Percentiles rank a stretch among this genome's conserved stretches.
These are phyloP conservation scores for Delphinella strobiligena DNA, from an alignment of 2,329 filamentous ascomycete genomes.

Conservation along the genomic window DNA sequence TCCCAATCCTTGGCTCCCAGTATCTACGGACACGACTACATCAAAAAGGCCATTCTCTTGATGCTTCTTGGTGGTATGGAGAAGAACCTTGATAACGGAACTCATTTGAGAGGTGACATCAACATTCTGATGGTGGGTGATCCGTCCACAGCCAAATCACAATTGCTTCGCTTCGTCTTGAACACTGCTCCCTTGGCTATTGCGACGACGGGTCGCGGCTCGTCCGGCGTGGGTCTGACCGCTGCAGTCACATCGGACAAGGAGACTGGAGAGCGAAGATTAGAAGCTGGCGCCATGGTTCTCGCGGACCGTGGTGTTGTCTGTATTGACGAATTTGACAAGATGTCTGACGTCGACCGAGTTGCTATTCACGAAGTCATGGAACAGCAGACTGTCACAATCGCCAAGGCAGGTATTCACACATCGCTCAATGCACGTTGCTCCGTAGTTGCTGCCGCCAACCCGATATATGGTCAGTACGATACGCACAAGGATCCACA, in stretches of 20 bases:
- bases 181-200: conserved; percentile 96
- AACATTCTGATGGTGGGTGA: conserved; percentile 99
- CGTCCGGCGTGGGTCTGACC: conserved; percentile 93
- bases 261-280: conserved; percentile 85
- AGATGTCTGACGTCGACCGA: conserved; percentile 97
- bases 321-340: conserved; percentile 98
- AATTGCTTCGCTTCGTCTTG: conserved; percentile 87
- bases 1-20: conserved; percentile 91
- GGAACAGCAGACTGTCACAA: conserved; percentile 99
- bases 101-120: conserved; percentile 94
- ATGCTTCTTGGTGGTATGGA: conserved; percentile 94
- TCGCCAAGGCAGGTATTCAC: conserved; percentile 96
- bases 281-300: conserved; percentile 98
- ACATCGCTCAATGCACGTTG: conserved; percentile 94
- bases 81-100: conserved; percentile 97
- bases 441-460: conserved; percentile 90
- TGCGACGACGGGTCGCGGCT: conserved; percentile 86
- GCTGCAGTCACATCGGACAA: conserved; percentile 95
- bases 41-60: conserved; percentile 93
- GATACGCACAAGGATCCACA: conserved; percentile 98
- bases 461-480: conserved; percentile 96
- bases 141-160: conserved; percentile 97
- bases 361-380: conserved; percentile 99
- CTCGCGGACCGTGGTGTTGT: conserved; percentile 93
- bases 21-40: conserved; percentile 93